Base-by-base conservation (phyloP, 129 eudicot species). In the Centella asiatica region DNA sequence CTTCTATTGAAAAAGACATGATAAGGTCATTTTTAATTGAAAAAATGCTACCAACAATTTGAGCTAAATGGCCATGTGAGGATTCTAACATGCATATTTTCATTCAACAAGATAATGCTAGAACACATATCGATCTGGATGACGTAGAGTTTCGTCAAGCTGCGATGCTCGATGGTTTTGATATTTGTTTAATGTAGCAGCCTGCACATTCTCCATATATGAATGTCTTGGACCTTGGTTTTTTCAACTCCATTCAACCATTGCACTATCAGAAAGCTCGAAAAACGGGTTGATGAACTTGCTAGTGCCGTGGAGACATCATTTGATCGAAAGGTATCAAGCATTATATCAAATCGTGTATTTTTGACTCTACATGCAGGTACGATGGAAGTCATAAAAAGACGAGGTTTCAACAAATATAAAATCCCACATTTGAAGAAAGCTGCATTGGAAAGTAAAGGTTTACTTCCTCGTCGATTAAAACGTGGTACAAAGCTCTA, bases 121-220 rank as follows among this genome's bases (percentile, higher is more conserved):
- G 7, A 29, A 27, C 67, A 6, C 25, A 62, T 9, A 13, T 62
- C 25, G 1, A 22, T 24, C 24, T 51, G 13, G 22, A 14, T 1
- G 52, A 61, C 15, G 20, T 7, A 1, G 60, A 54, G 6, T 25
- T 54, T 54, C 36, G 20, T 9, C 6, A 4, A 13, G 42, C 60
- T 10, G 60, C 60, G 6, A 25, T 19, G 28, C 13, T 7, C 3
- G 60, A 28, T 27, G 22, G 34, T 7, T 55, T 55, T 55, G 60
- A 55, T 25, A 55, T 55, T 12, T 39, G 31, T 27, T 29, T 55
- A 12, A 26, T 32, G 14, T 26, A 7, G 12, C 60, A 55, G 9
- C 60, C 60, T 55, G 17, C 60, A 5, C 27, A 55, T 29, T 23
- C 34, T 29, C 60, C 60, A 3, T 22, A 55, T 55, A 8, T 55